A percentile compares a stretch with the other conserved stretches of the same genome.
Conservation (phyloP, 2,329 filamentous ascomycete species). For the Diaporthe sp. region DNA sequence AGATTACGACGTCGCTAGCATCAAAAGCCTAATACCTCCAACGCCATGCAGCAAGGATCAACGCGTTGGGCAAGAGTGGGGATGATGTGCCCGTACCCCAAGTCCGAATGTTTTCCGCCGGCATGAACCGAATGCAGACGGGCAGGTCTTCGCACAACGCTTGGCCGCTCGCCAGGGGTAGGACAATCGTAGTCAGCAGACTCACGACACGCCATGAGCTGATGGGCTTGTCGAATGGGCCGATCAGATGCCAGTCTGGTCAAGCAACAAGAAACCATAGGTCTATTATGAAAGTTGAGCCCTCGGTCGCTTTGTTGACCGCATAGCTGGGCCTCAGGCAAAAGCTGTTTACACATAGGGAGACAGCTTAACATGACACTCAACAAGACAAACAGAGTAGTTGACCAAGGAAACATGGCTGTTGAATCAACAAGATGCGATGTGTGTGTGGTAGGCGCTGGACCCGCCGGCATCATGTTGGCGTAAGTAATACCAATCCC, state of each 20-base stretch:
- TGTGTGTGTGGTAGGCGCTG: constrained; percentile 66
- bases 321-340: background rate
- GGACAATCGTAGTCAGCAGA: constrained; percentile 4
- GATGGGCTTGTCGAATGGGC: background rate
- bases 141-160: background rate
- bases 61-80: constrained; percentile 15
- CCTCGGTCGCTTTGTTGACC: background rate
- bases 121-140: constrained; percentile 1
- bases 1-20: background rate
- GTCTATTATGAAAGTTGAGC: background rate
- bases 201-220: constrained; percentile 13
- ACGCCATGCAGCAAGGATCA: background rate
- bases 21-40: background rate
- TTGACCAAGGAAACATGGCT: background rate
- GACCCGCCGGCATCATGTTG: constrained; percentile 70
- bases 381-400: background rate
- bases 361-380: background rate
- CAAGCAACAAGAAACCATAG: background rate
- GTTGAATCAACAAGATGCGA: constrained; percentile 46
- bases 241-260: background rate
- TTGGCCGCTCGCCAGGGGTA: background rate
- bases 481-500: constrained; percentile 50
- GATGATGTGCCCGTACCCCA: background rate
- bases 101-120: background rate
- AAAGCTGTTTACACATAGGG: background rate